Conservation (phyloP, 2,329 filamentous ascomycete species). For the Bipolaris bicolor region DNA sequence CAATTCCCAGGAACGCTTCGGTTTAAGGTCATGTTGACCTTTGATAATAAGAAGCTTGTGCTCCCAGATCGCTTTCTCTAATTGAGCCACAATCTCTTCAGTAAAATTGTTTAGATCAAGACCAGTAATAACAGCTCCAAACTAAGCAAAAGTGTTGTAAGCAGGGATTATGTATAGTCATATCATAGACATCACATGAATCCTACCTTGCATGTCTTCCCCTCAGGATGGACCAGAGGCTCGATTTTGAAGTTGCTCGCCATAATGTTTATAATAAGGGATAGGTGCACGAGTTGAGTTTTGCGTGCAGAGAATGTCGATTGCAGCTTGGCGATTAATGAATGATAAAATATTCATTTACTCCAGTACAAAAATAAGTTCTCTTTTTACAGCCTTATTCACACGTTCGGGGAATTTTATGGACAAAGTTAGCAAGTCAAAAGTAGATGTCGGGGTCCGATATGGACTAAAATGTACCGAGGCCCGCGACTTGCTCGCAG, state of each 20-base stretch:
- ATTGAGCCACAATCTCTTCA: background rate
- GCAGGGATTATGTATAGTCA: background rate
- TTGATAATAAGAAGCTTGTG: slow-evolving; percentile 9
- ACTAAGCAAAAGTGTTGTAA: background rate
- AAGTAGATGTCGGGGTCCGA: background rate
- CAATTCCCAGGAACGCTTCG: slow-evolving; percentile 6
- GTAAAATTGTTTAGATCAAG: slow-evolving; percentile 10
- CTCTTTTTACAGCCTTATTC: too few species aligned
- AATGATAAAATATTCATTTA: background rate
- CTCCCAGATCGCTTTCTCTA: slow-evolving; percentile 8
- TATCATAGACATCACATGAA: background rate
- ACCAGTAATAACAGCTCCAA: slow-evolving; percentile 6
- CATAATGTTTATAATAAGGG: background rate
- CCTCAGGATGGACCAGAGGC: slow-evolving; percentile 7
- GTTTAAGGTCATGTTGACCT: slow-evolving; percentile 6
- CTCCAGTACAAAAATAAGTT: too few species aligned
- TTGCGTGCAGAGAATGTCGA: background rate
- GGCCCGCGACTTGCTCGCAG: background rate
- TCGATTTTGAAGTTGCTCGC: slow-evolving; percentile 10
- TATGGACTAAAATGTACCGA: slow-evolving; percentile 7
- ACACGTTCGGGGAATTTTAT: background rate
- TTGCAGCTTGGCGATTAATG: background rate
- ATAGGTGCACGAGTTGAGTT: background rate
- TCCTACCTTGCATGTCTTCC: slow-evolving; percentile 8
- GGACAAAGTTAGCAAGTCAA: slow-evolving; percentile 2